Base-by-base conservation (phyloP, 768 basidiomycete genomes). In the Mycena haematopus region DNA sequence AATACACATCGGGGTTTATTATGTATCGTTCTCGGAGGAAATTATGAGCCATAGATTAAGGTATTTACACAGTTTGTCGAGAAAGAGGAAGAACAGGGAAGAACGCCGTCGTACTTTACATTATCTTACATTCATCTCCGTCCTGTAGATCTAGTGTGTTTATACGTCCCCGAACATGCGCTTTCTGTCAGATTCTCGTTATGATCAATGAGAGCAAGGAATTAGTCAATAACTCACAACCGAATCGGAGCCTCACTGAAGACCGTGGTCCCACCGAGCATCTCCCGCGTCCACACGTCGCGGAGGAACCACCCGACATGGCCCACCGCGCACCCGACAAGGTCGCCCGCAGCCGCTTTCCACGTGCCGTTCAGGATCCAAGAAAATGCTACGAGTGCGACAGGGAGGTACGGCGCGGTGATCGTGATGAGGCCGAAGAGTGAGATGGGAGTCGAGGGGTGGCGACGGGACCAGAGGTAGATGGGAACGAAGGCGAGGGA, bases 381-480 rank as follows among this genome's bases (percentile, higher is more conserved):
- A 0, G 91, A 90, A 70, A 98, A 92, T 0, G 81, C 90, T 22
- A 98, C 92, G 35, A 99, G 88, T 0, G 94, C 95, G 31, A 96
- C 76, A 2, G 96, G 96, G 7, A 99, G 88, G 75, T 99, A 98
- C 0, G 96, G 94, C 0, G 96, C 96, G 0, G 93, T 91, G 71
- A 99, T 95, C 4, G 93, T 98, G 70, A 99, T 82, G 27, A 99
- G 80, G 10, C 96, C 96, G 69, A 99, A 97, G 17, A 99, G 85
- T 3, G 94, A 96, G 60, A 99, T 95, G n/a, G 94, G 93, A 4
- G 95, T 93, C 5, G 90, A 87, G 3, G 96, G 95, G 73, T 99
- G 96, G 22, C 95, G 84, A 56, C 96, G 82, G 19, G 95, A 95
- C 97, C 97, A 99, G 62, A 99, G 82, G 74, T 99, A 99, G 42